Evolutionary conservation across 2,329 filamentous ascomycete species (phyloP), one percentile per base, ranked within the genome.

Genomic region (Piedraia hortae): DNA sequence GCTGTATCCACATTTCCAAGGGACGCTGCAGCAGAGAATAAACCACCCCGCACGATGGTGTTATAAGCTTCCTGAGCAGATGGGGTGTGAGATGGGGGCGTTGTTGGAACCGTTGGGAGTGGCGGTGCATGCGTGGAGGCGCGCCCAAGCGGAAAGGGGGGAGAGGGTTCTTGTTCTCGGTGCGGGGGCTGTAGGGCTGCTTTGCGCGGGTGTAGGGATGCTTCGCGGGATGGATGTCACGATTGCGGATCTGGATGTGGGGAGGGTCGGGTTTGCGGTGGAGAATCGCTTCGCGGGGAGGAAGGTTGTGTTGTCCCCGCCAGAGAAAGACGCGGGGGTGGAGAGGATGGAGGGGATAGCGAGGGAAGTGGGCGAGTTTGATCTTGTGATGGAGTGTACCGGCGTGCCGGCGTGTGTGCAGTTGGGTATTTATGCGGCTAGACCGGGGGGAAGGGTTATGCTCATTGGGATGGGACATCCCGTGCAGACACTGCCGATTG

Each of bases 401-500:
- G 71, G 71, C 13, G 72, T 75, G 28, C 68, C 72, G 29, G 54
- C 59, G 1, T 75, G 70, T 39, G 65, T 74, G 46, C 70, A 75
- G 39, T 68, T 67, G 2, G 58, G 62, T n/a, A 60, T 78, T 10
- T 77, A 70, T 32, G 66, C 66, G 3, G 66, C 69, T 6, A 56
- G 56, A 26, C 55, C 70, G 0, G 72, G 71, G 12, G 71, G 71
- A 10, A 68, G 66, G 34, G 53, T 77, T 21, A 56, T 78, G 41
- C 64, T 78, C 41, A 69, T 80, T 12, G 72, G 71, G 23, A 78
- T 78, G 71, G 72, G 72, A 16, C 71, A 61, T 4, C 70, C 71
- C 0, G 59, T 75, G 23, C 69, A 77, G 41, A 75, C 68, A 0
- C 52, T 78, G 2, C 70, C 70, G 1, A 50, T 80, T 20, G 71